Percentiles rank a stretch among this genome's conserved stretches.
These are phyloP conservation scores for Yamadazyma sp. DNA, from an alignment of 1,139 yeast genomes.

Conservation along the genomic window DNA sequence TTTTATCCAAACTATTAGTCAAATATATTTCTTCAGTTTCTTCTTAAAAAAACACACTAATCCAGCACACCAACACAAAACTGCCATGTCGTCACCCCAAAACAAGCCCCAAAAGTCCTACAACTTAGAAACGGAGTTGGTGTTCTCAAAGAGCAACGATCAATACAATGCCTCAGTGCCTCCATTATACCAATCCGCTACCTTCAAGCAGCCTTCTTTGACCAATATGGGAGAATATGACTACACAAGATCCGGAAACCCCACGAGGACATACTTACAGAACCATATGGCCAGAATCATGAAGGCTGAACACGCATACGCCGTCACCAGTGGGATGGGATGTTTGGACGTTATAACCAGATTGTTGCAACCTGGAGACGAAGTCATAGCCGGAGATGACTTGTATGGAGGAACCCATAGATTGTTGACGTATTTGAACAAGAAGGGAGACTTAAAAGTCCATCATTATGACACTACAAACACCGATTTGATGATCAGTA, in stretches of 20 bases:
- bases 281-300: conserved; percentile 74
- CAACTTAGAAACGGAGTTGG: conserved; percentile 72
- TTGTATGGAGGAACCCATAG: conserved; percentile 92
- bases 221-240: conserved; percentile 82
- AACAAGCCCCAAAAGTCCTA: conserved; percentile 19
- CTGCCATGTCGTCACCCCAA: conserved; percentile 7
- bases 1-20: background rate
- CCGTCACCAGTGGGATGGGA: conserved; percentile 91
- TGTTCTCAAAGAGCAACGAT: conserved; percentile 64
- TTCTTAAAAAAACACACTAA: too few relatives aligned
- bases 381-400: conserved; percentile 90
- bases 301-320: conserved; percentile 70
- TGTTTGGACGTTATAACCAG: conserved; percentile 83
- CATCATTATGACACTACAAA: conserved; percentile 83
- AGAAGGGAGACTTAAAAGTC: conserved; percentile 67
- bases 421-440: conserved; percentile 68
- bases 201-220: conserved; percentile 81
- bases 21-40: background rate
- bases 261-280: conserved; percentile 81
- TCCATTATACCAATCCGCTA: conserved; percentile 90
- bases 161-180: conserved; percentile 80
- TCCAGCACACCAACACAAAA: too few relatives aligned
- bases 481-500: conserved; percentile 55
- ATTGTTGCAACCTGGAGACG: conserved; percentile 72
- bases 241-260: conserved; percentile 93